Evolutionary conservation across 2,329 filamentous ascomycete genomes (phyloP).

Genomic region (Clarireedia sp.): DNA sequence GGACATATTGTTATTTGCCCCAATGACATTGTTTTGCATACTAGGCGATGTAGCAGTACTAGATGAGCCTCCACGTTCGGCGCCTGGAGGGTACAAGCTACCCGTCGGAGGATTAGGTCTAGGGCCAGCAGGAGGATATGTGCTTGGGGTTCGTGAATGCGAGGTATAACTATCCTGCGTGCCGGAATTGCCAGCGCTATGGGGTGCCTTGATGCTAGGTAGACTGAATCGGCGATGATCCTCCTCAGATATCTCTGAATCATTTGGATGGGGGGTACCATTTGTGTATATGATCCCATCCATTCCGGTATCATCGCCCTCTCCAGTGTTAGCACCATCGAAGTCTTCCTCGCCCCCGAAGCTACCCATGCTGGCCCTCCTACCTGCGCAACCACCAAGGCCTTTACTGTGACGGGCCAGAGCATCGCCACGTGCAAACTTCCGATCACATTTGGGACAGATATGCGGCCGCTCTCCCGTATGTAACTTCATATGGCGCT

Average conservation of each 20-base stretch:
- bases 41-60: slow-evolving; percentile 49
- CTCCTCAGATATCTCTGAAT: slow-evolving; percentile 52
- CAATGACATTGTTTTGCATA: slow-evolving; percentile 30
- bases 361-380: slow-evolving; percentile 76
- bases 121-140: slow-evolving; percentile 65
- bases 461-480: slow-evolving; percentile 93
- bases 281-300: slow-evolving; percentile 44
- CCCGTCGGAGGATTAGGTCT: slow-evolving; percentile 40
- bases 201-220: slow-evolving; percentile 66
- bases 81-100: slow-evolving; percentile 55
- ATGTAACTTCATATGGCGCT: slow-evolving; percentile 92
- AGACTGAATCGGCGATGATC: slow-evolving; percentile 59
- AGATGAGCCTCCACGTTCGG: slow-evolving; percentile 42
- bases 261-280: slow-evolving; percentile 43
- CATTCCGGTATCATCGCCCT: slow-evolving; percentile 50
- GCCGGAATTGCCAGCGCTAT: slow-evolving; percentile 44
- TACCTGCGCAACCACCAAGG: slow-evolving; percentile 86
- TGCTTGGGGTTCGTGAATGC: slow-evolving; percentile 61
- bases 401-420: slow-evolving; percentile 93
- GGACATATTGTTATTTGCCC: slow-evolving; percentile 41
- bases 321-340: slow-evolving; percentile 44
- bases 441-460: slow-evolving; percentile 87
- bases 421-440: slow-evolving; percentile 92
- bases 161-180: slow-evolving; percentile 34
- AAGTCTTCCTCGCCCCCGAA: slow-evolving; percentile 74